Percentiles rank a stretch among this genome's conserved stretches.
These are phyloP conservation scores for Myxozyma geophila DNA, from an alignment of 805 yeast genomes.

Conservation along the genomic window DNA sequence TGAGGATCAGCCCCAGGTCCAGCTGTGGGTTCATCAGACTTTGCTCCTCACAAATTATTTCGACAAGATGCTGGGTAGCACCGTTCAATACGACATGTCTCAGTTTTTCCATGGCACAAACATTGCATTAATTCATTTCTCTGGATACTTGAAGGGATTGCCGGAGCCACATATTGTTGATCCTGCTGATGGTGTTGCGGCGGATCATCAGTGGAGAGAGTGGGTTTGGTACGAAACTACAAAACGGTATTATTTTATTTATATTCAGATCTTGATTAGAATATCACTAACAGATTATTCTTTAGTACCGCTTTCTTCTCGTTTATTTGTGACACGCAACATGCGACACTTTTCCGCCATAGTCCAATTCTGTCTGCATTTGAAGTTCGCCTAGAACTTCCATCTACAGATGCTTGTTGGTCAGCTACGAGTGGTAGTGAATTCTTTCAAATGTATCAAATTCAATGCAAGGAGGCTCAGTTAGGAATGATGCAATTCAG, in stretches of 20 bases:
- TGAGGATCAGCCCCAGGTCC: slow-evolving; percentile 41
- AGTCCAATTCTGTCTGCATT: slow-evolving; percentile 49
- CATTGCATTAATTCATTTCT: slow-evolving; percentile 41
- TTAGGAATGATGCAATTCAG: slow-evolving; percentile 18
- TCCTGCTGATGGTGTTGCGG: slow-evolving; percentile 25
- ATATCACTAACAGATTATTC: neutral
- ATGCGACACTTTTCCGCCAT: slow-evolving; percentile 46
- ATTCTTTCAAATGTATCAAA: slow-evolving; percentile 25
- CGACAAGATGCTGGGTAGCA: slow-evolving; percentile 42
- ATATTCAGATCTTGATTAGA: neutral
- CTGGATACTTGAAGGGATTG: slow-evolving; percentile 42
- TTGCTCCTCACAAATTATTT: slow-evolving; percentile 42
- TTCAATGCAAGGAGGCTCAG: slow-evolving; percentile 25
- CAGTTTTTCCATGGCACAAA: slow-evolving; percentile 44
- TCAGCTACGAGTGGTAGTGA: slow-evolving; percentile 41
- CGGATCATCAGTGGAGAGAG: slow-evolving; percentile 48
- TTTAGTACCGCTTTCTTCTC: slow-evolving; percentile 49
- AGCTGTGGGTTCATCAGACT: slow-evolving; percentile 43
- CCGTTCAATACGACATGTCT: slow-evolving; percentile 42
- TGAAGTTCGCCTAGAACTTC: slow-evolving; percentile 53
- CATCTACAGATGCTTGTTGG: slow-evolving; percentile 55
- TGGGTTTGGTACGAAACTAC: slow-evolving; percentile 55
- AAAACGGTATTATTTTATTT: slow-evolving; percentile 40
- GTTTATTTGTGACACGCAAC: slow-evolving; percentile 51
- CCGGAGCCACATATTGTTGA: slow-evolving; percentile 36